Evolutionary conservation across 768 basidiomycete genomes (phyloP), one percentile per base, ranked within the genome.

Genomic region (Suillus weaverae): DNA sequence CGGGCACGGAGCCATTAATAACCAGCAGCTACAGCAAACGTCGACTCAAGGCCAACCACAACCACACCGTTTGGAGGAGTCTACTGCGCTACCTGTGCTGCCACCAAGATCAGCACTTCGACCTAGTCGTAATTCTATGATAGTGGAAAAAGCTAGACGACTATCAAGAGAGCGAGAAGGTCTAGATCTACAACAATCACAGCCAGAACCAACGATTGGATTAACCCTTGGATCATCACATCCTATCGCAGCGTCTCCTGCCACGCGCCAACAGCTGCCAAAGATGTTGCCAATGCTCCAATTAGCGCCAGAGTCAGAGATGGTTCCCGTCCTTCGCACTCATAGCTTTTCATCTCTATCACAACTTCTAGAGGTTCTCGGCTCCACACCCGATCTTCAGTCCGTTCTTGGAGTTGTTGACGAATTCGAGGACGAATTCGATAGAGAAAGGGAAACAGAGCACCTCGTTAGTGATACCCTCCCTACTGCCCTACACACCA

Each of bases 301-400:
- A 16, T 59, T 26, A 62, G 43, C 20, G 57, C 72, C 7, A 69
- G 69, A 53, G 68, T 68, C n/a, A 38, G 38, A 62, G 56, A 54
- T 61, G 20, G 77, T 77, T 69, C 73, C 74, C 22, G 64, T 73
- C 35, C 70, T 76, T 50, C 74, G 70, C 5, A 71, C 72, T 66
- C 76, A 67, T 55, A 78, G 74, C 26, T 70, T 77, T 30, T 74
- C 74, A 9, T 77, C 77, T 32, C 68, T 78, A 41, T 69, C 77
- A 43, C 71, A 65, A 60, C 64, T 77, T 20, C 70, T 78, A 3
- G 75, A 72, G 41, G 72, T 72, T 6, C 67, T 76, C 9, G 76
- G 74, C 62, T 71, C 74, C 0, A 71, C 72, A 62, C 66, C 70
- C 3, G 71, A 72, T 56, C 69, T 16, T 13, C 33, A 53, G 36